Percentiles rank a stretch among this genome's conserved stretches.
These are phyloP conservation scores for Suhomyces vadensis DNA, from an alignment of 805 yeast species.

Conservation along the genomic window DNA sequence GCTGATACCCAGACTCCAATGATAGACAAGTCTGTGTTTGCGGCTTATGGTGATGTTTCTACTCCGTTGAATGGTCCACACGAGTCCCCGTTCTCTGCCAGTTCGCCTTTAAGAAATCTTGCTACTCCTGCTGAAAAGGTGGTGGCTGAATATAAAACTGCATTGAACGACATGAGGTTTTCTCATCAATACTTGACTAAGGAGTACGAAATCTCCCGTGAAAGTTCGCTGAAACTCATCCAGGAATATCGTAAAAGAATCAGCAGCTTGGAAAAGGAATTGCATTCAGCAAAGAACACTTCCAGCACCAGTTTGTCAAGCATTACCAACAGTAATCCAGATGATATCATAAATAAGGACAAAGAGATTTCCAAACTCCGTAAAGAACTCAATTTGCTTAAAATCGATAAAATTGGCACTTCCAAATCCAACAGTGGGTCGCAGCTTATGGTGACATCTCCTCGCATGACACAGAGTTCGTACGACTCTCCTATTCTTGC, in stretches of 20 bases:
- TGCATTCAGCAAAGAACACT: not conserved
- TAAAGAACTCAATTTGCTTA: constrained; percentile 45
- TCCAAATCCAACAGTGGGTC: constrained; percentile 3
- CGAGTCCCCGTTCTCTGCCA: constrained; percentile 29
- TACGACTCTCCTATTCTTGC: constrained; percentile 10
- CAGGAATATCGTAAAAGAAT: constrained; percentile 55
- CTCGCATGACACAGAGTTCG: constrained; percentile 6
- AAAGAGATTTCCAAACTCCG: constrained; percentile 45
- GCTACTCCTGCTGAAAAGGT: constrained; percentile 18
- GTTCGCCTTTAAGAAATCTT: constrained; percentile 3
- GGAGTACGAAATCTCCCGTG: constrained; percentile 67
- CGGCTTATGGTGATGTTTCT: not conserved
- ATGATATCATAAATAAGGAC: constrained; percentile 27
- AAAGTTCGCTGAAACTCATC: constrained; percentile 52
- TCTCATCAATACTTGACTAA: constrained; percentile 69
- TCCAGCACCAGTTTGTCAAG: constrained; percentile 1
- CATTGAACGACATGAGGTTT: constrained; percentile 66
- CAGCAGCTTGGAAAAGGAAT: constrained; percentile 50
- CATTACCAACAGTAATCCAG: constrained; percentile 3
- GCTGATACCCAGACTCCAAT: not conserved
- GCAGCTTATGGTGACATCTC: constrained; percentile 4
- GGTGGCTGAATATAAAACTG: constrained; percentile 49
- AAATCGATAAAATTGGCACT: constrained; percentile 46
- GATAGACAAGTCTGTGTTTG: not conserved
- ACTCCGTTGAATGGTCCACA: constrained; percentile 20